Percentiles rank a stretch among this genome's conserved stretches.
Evolutionary conservation across 441 rosid species (phyloP).

Genomic region (Geranium incanum): DNA sequence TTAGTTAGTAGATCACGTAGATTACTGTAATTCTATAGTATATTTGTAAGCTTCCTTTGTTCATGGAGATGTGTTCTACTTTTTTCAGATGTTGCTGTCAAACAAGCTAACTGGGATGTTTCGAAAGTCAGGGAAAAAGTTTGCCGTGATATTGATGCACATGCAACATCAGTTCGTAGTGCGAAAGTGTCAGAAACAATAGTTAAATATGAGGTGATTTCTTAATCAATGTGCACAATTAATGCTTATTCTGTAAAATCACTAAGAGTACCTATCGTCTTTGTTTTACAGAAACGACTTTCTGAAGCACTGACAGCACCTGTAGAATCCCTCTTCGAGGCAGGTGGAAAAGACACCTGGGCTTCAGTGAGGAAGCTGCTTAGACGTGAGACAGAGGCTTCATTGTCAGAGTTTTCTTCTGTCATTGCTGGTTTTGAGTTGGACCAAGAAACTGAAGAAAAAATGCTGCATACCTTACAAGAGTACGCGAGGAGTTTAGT

Average conservation of each 20-base stretch:
- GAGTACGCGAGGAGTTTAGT: constrained; percentile 56
- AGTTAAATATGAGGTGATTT: constrained; percentile 46
- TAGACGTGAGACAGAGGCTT: constrained; percentile 44
- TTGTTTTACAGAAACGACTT: constrained; percentile 49
- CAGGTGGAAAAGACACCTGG: constrained; percentile 63
- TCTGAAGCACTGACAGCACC: constrained; percentile 46
- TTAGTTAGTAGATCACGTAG: neutral
- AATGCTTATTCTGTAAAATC: neutral
- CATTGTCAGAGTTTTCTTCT: constrained; percentile 39
- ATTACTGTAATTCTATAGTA: neutral
- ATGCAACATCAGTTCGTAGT: constrained; percentile 36
- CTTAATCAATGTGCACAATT: constrained; percentile 7
- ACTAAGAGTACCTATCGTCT: constrained; percentile 11
- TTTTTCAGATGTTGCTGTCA: constrained; percentile 51
- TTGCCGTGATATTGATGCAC: constrained; percentile 51
- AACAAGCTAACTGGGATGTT: constrained; percentile 64
- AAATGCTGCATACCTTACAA: constrained; percentile 42
- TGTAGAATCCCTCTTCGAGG: constrained; percentile 55
- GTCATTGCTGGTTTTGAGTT: constrained; percentile 60
- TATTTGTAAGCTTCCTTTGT: constrained; percentile 1
- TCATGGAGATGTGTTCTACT: constrained; percentile 13
- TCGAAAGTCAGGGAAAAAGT: constrained; percentile 56
- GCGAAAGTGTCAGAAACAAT: constrained; percentile 51
- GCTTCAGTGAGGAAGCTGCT: constrained; percentile 65
- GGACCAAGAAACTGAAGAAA: constrained; percentile 35